phyloP scores from a whole-genome alignment of 2,329 filamentous ascomycete species.

The Raffaelea deltoideospora region DNA sequence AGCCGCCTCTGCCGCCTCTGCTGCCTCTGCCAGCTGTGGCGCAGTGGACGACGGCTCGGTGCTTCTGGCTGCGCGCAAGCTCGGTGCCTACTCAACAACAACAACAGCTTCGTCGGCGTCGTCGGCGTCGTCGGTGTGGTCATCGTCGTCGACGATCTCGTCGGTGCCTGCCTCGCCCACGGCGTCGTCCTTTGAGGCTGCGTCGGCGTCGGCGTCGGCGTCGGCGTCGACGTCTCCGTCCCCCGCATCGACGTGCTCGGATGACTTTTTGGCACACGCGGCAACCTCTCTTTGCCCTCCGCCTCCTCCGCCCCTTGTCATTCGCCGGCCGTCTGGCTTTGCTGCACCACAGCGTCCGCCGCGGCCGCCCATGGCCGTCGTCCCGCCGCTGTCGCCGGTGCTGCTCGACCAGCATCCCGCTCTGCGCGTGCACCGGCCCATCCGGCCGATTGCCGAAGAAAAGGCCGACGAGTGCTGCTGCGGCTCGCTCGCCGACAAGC shows the following conservation, averaged over 20 bases:
- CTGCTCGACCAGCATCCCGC: conserved; percentile 39
- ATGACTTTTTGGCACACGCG: too few relatives aligned
- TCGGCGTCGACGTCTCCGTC: not conserved
- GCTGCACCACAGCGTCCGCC: not conserved
- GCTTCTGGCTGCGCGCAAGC: too few relatives aligned
- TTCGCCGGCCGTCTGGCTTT: too few relatives aligned
- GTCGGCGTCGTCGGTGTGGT: not conserved
- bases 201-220: not conserved
- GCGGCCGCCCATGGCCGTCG: conserved; percentile 14
- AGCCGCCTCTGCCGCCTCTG: conserved; percentile 11
- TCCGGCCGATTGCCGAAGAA: conserved; percentile 14
- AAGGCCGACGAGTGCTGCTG: too few relatives aligned
- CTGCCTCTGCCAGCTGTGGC: too few relatives aligned
- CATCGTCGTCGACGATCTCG: not conserved
- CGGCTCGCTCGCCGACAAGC: not conserved
- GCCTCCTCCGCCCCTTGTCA: too few relatives aligned
- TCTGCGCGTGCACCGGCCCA: conserved; percentile 22
- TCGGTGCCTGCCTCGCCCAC: not conserved
- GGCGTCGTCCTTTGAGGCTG: not conserved
- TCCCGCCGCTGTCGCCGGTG: conserved; percentile 19
- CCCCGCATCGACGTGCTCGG: not conserved
- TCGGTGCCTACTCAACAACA: too few relatives aligned
- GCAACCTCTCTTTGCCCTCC: too few relatives aligned
- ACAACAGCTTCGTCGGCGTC: conserved; percentile 1
- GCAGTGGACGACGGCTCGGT: too few relatives aligned